Conservation (phyloP, 352 stramenopile genomes). For the Hyaloperonospora arabidopsidis region DNA sequence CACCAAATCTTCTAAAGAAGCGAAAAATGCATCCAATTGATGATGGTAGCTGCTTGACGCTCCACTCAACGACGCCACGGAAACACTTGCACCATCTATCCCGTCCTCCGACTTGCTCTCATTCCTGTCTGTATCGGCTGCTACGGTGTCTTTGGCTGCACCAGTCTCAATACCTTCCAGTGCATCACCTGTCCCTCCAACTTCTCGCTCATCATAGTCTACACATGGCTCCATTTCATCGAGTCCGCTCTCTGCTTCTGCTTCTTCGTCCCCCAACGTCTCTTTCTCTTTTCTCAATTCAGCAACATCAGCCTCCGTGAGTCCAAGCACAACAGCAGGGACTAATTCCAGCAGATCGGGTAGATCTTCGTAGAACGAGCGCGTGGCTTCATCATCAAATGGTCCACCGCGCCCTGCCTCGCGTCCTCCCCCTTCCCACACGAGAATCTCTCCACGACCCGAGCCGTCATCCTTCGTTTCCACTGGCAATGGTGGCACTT, state of each 20-base stretch:
- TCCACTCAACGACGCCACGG: slow-evolving; percentile 5
- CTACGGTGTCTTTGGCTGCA: slow-evolving; percentile 8
- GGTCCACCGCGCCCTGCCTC: slow-evolving; percentile 77
- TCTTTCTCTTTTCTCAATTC: slow-evolving; percentile 85
- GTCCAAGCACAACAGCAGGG: slow-evolving; percentile 88
- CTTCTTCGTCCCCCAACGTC: slow-evolving; percentile 32
- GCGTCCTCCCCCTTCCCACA: slow-evolving; percentile 68
- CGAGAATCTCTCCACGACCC: slow-evolving; percentile 34
- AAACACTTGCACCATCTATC: slow-evolving; percentile 2
- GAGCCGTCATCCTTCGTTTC: slow-evolving; percentile 54
- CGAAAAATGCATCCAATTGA: slow-evolving; percentile 89
- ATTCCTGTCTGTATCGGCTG: slow-evolving; percentile 14
- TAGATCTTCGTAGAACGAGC: slow-evolving; percentile 95
- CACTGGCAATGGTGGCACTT: slow-evolving; percentile 59
- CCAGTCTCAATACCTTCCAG: slow-evolving; percentile 19
- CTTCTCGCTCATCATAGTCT: slow-evolving; percentile 39
- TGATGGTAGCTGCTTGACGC: slow-evolving; percentile 78
- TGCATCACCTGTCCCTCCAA: slow-evolving; percentile 10
- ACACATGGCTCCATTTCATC: slow-evolving; percentile 32
- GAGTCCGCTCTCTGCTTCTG: slow-evolving; percentile 23
- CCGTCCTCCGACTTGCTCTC: slow-evolving; percentile 21
- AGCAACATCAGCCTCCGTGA: slow-evolving; percentile 81
- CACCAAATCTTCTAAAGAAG: slow-evolving; percentile 89
- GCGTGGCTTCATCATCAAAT: slow-evolving; percentile 94
- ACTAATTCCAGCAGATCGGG: slow-evolving; percentile 93